phyloP scores from a whole-genome alignment of 371 early-diverging fungal species.

The Basidiobolus meristosporus region DNA sequence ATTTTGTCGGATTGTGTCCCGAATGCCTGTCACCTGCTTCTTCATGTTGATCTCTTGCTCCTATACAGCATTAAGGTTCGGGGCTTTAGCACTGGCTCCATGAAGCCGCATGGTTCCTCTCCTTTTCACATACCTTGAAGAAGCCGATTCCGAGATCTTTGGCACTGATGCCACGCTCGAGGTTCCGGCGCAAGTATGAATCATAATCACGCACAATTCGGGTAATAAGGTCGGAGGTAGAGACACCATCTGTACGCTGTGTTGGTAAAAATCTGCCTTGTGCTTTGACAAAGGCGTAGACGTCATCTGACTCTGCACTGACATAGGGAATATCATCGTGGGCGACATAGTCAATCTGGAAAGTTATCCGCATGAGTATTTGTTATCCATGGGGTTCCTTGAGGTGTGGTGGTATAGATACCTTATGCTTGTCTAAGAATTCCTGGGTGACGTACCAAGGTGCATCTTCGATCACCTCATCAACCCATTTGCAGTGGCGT shows the following conservation, averaged over 20 bases:
- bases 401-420: too few relatives aligned
- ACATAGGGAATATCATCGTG: slow-evolving; percentile 93
- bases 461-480: slow-evolving; percentile 74
- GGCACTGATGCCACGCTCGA: slow-evolving; percentile 77
- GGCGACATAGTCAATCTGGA: slow-evolving; percentile 87
- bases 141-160: slow-evolving; percentile 84
- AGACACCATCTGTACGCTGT: slow-evolving; percentile 82
- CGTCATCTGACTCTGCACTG: slow-evolving; percentile 62
- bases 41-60: slow-evolving; percentile 58
- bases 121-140: slow-evolving; percentile 29
- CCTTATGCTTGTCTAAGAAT: slow-evolving; percentile 67
- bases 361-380: neutral
- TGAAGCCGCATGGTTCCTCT: neutral
- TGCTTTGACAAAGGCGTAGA: slow-evolving; percentile 85
- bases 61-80: slow-evolving; percentile 7
- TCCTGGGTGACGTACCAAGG: slow-evolving; percentile 84
- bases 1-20: slow-evolving; percentile 35
- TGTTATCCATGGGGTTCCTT: too few relatives aligned
- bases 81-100: neutral
- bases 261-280: slow-evolving; percentile 81
- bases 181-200: slow-evolving; percentile 75
- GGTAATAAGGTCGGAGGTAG: slow-evolving; percentile 89
- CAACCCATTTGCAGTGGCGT: slow-evolving; percentile 91
- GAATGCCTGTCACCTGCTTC: slow-evolving; percentile 43
- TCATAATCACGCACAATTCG: slow-evolving; percentile 92